phyloP scores from a whole-genome alignment of 2,329 filamentous ascomycete genomes.

The Hymenoscyphus infarciens region DNA sequence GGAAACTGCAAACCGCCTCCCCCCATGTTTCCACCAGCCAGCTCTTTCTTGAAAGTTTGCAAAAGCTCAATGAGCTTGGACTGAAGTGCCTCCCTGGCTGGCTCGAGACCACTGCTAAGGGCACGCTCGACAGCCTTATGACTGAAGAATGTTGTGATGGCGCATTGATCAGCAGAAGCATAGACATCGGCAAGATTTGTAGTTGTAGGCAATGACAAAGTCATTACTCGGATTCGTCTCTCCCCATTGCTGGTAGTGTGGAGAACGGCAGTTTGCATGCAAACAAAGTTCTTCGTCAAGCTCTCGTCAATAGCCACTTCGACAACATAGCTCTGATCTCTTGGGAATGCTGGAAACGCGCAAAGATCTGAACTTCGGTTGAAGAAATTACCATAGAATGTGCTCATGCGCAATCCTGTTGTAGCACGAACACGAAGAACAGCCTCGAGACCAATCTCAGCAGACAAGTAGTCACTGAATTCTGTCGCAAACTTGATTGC shows the following conservation, averaged over 20 bases:
- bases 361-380: conserved; percentile 96
- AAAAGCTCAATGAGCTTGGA: conserved; percentile 89
- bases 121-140: conserved; percentile 96
- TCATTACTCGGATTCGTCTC: conserved; percentile 90
- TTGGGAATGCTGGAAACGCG: conserved; percentile 95
- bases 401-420: conserved; percentile 91
- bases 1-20: conserved; percentile 90
- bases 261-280: conserved; percentile 88
- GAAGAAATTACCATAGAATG: conserved; percentile 99
- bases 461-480: conserved; percentile 94
- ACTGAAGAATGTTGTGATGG: conserved; percentile 89
- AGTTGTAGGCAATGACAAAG: conserved; percentile 87
- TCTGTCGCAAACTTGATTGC: conserved; percentile 97
- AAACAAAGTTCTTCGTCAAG: conserved; percentile 85
- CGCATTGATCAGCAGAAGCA: conserved; percentile 89
- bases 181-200: conserved; percentile 88
- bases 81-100: conserved; percentile 85
- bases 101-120: conserved; percentile 80
- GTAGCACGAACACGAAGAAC: conserved; percentile 93
- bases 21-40: conserved; percentile 93
- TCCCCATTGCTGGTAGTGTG: conserved; percentile 98
- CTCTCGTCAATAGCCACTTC: conserved; percentile 98
- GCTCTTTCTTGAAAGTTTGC: conserved; percentile 93
- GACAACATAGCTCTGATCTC: conserved; percentile 95
- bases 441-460: conserved; percentile 93